phyloP scores from a whole-genome alignment of 495 filamentous ascomycete genomes.

The Xylaria grammica region DNA sequence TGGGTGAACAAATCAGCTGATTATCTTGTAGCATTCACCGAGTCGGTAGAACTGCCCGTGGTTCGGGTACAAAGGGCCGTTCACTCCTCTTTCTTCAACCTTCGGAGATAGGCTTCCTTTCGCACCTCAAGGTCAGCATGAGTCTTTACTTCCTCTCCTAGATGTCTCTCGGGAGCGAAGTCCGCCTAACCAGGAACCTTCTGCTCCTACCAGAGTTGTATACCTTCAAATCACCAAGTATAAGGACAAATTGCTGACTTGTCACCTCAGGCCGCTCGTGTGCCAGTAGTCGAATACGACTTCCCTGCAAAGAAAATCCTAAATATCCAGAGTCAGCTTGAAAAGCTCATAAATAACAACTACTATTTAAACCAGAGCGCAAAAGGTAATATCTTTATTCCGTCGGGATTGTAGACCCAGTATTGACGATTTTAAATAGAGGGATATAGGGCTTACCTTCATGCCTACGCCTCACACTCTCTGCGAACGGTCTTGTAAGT shows the following conservation, averaged over 20 bases:
- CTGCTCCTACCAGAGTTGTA: neutral
- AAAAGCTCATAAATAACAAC: constrained; percentile 91
- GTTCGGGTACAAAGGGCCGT: constrained; percentile 79
- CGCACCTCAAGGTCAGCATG: constrained; percentile 70
- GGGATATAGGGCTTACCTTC: constrained; percentile 80
- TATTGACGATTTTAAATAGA: constrained; percentile 36
- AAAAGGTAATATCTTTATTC: constrained; percentile 39
- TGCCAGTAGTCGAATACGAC: constrained; percentile 95
- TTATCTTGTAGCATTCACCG: constrained; percentile 71
- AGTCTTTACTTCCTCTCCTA: neutral
- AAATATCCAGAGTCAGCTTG: constrained; percentile 93
- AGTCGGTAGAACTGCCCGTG: constrained; percentile 92
- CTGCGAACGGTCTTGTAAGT: constrained; percentile 30
- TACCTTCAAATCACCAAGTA: neutral
- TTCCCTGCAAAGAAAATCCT: constrained; percentile 90
- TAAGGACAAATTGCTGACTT: constrained; percentile 3
- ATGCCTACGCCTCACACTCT: constrained; percentile 92
- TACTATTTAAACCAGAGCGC: constrained; percentile 92
- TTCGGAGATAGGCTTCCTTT: constrained; percentile 88
- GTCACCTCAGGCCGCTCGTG: constrained; percentile 65
- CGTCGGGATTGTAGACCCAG: neutral
- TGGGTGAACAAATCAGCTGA: neutral
- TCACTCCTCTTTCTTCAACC: constrained; percentile 93
- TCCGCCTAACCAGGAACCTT: neutral
- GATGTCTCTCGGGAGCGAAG: neutral